Base-by-base conservation (phyloP, 108 stramenopile genomes). In the Chaetoceros tenuissimus region DNA sequence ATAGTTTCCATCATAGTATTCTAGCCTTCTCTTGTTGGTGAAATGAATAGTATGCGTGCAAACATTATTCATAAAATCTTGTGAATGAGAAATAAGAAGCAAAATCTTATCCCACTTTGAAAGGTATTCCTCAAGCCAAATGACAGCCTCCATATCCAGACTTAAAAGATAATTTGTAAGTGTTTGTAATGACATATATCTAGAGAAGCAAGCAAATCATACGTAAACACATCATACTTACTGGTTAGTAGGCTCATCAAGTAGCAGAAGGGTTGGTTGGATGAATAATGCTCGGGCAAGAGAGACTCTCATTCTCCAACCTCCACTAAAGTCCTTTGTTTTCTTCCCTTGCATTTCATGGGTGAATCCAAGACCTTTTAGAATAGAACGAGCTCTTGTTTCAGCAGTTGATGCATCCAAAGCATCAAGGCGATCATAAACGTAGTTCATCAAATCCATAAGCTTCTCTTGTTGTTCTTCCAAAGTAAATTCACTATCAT, bases 291-390 rank as follows among this genome's bases (percentile, higher is more conserved):
- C 98, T 28, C 95, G 71, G 23, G 96, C 96, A 30, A 98, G 68
- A 8, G 96, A 89, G 24, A 99, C 96, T 46, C 97, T 82, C 97
- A 98, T 98, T 24, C 97, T 77, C 99, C 99, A 99, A 24, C 99
- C 99, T 61, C 99, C 99, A 64, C 72, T 76, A 70, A 99, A 98
- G 57, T 98, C 97, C 46, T 68, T 60, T 20, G 97, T 98, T 55
- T 82, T 94, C 84, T 89, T 96, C 19, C 66, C 29, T 74, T 96
- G 94, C 94, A 95, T 96, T 24, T 73, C 72, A 10, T 57, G 57
- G 24, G 99, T 96, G 65, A 99, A 99, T 28, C 98, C 97, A 7
- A 99, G 71, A 50, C 99, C 99, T 54, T 80, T 68, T 24, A 99
- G 73, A 78, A 99, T 99, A 22, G 76, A 64, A 25, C 94, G 92